Percentiles rank a stretch among this genome's conserved stretches.
phyloP scores from a whole-genome alignment of 2,329 filamentous ascomycete genomes.

The Colletotrichum theobromicola region DNA sequence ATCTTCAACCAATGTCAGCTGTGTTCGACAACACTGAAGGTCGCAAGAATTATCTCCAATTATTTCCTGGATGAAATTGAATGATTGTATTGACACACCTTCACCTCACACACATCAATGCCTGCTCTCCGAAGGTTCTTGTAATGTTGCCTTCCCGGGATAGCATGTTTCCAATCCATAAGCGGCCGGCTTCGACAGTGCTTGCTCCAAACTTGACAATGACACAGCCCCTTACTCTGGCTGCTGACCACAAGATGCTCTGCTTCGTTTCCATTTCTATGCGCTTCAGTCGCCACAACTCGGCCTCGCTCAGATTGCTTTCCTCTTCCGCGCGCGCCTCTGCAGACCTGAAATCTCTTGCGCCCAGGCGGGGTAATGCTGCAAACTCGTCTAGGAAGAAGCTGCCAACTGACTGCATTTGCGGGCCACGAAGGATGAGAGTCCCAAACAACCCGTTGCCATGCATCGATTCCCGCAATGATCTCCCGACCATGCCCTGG shows the following conservation, averaged over 20 bases:
- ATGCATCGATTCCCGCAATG: conserved; percentile 70
- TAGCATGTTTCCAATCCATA: conserved; percentile 82
- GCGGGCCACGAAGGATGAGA: conserved; percentile 77
- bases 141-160: conserved; percentile 74
- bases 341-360: conserved; percentile 72
- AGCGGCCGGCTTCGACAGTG: conserved; percentile 79
- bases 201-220: conserved; percentile 89
- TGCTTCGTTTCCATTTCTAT: conserved; percentile 62
- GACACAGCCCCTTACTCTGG: conserved; percentile 80
- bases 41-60: neutral
- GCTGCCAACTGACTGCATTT: conserved; percentile 68
- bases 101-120: conserved; percentile 71
- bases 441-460: conserved; percentile 82
- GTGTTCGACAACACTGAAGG: too few relatives aligned
- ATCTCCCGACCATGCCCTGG: conserved; percentile 38
- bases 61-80: conserved; percentile 14
- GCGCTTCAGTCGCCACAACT: conserved; percentile 61
- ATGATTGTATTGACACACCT: neutral
- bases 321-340: conserved; percentile 49
- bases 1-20: neutral
- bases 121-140: conserved; percentile 77
- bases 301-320: conserved; percentile 41
- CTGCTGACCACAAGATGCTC: conserved; percentile 81
- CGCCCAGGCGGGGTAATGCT: conserved; percentile 80
- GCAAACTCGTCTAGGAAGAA: conserved; percentile 85